Evolutionary conservation across 1,284 basidiomycete genomes (phyloP), one percentile per base, ranked within the genome.

Genomic region (Melampsora larici-populina): DNA sequence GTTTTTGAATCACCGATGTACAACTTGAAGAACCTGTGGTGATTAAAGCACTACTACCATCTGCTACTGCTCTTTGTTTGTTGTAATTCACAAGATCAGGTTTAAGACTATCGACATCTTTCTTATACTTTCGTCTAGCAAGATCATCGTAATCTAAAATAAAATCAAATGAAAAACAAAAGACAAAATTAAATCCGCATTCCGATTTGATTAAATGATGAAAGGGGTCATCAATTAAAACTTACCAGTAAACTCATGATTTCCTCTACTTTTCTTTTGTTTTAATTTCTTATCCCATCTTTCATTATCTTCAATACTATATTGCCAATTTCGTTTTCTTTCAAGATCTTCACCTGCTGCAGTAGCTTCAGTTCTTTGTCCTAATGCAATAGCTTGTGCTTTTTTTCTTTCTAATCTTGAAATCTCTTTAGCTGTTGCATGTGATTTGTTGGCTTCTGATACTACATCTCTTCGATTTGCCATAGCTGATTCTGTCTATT

Each of bases 291-390:
- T 91, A 86, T 95, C 93, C 96, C 95, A 95, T 79, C 88, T 86
- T 81, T 97, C 93, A 81, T 94, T 95, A 85, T 97, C 93, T 85
- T 97, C 94, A 76, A 97, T 91, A 29, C 90, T 92, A 86, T 92
- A 97, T 81, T 92, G 90, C 93, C 93, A 96, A 82, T 93, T 93
- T 87, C 93, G 93, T 82, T 89, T 88, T 77, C 94, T 86, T 81
- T 89, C 87, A 24, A 87, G 80, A 82, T 89, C 88, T 80, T 87
- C 92, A 17, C 95, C 96, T 0, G 87, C 86, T 79, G 94, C 94
- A 82, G 91, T 90, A 0, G 94, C 92, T 80, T 96, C 92, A 2
- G 91, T 89, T 85, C 95, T 94, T 80, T 89, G 86, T 11, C 94
- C 89, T 79, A 97, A 84, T n/a, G 87, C 89, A 84, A 96, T 94